Base-by-base conservation (phyloP, 768 basidiomycete species). In the Pleurotus pulmonarius region DNA sequence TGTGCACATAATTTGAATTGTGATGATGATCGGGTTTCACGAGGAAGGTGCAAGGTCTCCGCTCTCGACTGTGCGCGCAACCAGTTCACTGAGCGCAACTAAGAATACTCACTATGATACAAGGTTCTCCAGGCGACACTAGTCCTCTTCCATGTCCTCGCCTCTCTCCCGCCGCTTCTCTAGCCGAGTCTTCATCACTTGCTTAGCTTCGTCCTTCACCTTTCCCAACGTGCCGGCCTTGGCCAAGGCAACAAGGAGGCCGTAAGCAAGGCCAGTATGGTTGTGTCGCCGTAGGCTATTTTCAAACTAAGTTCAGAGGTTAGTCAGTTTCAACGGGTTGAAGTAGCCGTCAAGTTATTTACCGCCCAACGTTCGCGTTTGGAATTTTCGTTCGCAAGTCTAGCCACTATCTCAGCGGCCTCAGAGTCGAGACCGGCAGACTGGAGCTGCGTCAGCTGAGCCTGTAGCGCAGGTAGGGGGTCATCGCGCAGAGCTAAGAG, bases 261-360 rank as follows among this genome's bases (percentile, higher is more conserved):
- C 85, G 65, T 93, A 87, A 4, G 86, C 83, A 18, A 94, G 75
- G 34, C 94, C 90, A 46, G 94, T 79, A 67, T 94, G 89, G 63
- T 95, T 96, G 65, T 95, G 93, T 63, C 86, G 78, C 40, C 93
- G 83, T 39, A 94, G 76, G 59, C 88, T 86, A 72, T 95, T 94
- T 72, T 94, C 91, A 59, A 94, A 92, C 90, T 93, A 63, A 13
- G 56, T 7, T 44, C 58, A 47, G 24, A 37, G 38, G 13, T 56
- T 29, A 55, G 58, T 39, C 29, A 13, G 11, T 24, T 25, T 16
- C 43, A 44, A 16, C 34, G 25, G 58, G 56, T 48, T 57, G 47
- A 41, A n/a, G 44, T 15, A 16, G 38, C 37, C 58, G 54, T 60
- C 59, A 45, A 57, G 52, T 57, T 25, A 81, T 90, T 73, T 67